These are phyloP conservation scores for Tetraselmis striata DNA, from an alignment of 139 green algal genomes.

Conservation along the genomic window DNA sequence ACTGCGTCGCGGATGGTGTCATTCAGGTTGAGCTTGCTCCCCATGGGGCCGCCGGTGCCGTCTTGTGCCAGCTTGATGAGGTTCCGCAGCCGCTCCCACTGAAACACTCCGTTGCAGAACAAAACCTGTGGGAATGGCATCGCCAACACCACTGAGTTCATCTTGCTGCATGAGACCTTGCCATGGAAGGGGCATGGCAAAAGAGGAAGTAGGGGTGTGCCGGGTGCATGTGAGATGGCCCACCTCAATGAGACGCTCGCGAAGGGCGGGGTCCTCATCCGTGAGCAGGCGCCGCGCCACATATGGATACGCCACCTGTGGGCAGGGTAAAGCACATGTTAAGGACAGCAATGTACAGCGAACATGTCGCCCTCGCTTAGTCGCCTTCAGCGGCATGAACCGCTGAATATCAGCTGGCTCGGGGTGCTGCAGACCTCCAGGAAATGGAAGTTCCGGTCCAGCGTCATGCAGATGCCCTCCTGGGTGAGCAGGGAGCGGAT, in stretches of 20 bases:
- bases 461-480: conserved; percentile 98
- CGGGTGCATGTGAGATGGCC: no score
- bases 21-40: conserved; percentile 71
- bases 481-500: conserved; percentile 84
- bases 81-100: conserved; percentile 95
- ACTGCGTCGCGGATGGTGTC: conserved; percentile 74
- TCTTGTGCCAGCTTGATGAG: conserved; percentile 81
- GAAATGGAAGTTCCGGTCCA: conserved; percentile 96
- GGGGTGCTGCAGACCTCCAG: conserved; percentile 83
- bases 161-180: no score
- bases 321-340: conserved; percentile 20
- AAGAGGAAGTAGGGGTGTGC: no score
- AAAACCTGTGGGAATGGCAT: conserved; percentile 54
- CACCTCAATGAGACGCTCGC: conserved; percentile 88
- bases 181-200: no score
- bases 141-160: no score
- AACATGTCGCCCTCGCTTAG: no score
- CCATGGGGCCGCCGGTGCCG: conserved; percentile 25
- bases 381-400: no score
- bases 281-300: conserved; percentile 88
- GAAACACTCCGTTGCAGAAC: conserved; percentile 82
- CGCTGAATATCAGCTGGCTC: no score
- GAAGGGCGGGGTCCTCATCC: conserved; percentile 87
- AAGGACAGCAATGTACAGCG: background rate
- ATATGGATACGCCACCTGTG: conserved; percentile 65